Conservation (phyloP, 1,139 yeast genomes). For the Kurtzmaniella natalensis region DNA sequence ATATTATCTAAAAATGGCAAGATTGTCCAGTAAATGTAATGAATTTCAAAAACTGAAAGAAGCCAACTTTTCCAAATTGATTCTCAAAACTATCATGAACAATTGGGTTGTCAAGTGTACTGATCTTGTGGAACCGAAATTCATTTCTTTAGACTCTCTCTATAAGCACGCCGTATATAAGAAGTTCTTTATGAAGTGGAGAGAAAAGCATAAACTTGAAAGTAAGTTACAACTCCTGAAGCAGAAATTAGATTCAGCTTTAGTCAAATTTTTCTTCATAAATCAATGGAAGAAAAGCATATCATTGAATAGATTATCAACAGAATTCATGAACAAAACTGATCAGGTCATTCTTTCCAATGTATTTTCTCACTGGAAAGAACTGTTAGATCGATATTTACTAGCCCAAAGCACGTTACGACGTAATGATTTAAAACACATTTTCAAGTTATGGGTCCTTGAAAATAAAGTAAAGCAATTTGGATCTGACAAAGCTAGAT, state of each 20-base stretch:
- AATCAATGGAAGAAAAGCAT: constrained; percentile 3
- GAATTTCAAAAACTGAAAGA: background rate
- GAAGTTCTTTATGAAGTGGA: constrained; percentile 4
- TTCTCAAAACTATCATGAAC: background rate
- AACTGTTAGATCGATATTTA: background rate
- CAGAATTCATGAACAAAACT: background rate
- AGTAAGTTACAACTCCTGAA: background rate
- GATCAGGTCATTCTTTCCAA: background rate
- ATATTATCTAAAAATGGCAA: background rate
- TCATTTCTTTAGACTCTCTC: background rate
- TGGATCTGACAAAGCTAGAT: constrained; percentile 13
- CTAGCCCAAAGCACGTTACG: constrained; percentile 2
- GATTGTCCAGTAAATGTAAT: background rate
- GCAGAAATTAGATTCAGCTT: background rate
- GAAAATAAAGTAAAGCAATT: too few relatives aligned
- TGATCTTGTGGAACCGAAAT: background rate
- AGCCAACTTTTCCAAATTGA: background rate
- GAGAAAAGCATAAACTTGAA: background rate
- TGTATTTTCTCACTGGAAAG: constrained; percentile 3
- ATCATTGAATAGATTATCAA: constrained; percentile 1
- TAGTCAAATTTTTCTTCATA: constrained; percentile 1
- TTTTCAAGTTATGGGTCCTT: too few relatives aligned
- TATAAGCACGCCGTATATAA: background rate
- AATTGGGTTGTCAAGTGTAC: background rate
- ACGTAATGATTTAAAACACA: constrained; percentile 7